These are phyloP conservation scores for Mucor lusitanicus DNA, from an alignment of 371 early-diverging fungal genomes.

Conservation along the genomic window DNA sequence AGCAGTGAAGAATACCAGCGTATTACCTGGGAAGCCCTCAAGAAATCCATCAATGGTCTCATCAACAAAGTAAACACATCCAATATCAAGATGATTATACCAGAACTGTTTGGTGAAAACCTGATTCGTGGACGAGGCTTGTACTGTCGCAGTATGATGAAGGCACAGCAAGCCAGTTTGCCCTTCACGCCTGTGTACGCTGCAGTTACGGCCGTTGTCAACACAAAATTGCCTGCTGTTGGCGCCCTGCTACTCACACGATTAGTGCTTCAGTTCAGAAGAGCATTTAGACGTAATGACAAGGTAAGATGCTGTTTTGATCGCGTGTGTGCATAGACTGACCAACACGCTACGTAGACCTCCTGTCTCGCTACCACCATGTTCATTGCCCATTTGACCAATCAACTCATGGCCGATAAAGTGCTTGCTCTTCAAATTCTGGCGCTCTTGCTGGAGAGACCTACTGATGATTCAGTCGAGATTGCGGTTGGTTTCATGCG, in stretches of 20 bases:
- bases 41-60: conserved; percentile 93
- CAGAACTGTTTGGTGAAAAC: conserved; percentile 91
- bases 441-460: conserved; percentile 83
- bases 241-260: conserved; percentile 90
- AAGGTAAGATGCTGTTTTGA: conserved; percentile 53
- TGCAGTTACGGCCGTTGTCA: conserved; percentile 84
- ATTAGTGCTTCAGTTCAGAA: conserved; percentile 87
- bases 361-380: conserved; percentile 81
- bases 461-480: conserved; percentile 97
- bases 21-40: conserved; percentile 93
- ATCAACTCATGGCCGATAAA: conserved; percentile 91
- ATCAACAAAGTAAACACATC: conserved; percentile 94
- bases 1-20: conserved; percentile 80
- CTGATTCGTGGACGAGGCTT: conserved; percentile 93
- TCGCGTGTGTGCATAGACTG: neutral
- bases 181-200: conserved; percentile 95
- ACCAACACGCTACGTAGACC: conserved; percentile 29
- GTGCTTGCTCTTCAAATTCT: conserved; percentile 89
- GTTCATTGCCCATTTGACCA: conserved; percentile 93
- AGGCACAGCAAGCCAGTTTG: conserved; percentile 89
- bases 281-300: conserved; percentile 91
- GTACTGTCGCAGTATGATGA: conserved; percentile 86
- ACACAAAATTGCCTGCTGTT: conserved; percentile 91
- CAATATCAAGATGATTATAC: conserved; percentile 90
- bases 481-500: conserved; percentile 96